phyloP scores from a whole-genome alignment of 495 filamentous ascomycete species.

The Durotheca rogersii region DNA sequence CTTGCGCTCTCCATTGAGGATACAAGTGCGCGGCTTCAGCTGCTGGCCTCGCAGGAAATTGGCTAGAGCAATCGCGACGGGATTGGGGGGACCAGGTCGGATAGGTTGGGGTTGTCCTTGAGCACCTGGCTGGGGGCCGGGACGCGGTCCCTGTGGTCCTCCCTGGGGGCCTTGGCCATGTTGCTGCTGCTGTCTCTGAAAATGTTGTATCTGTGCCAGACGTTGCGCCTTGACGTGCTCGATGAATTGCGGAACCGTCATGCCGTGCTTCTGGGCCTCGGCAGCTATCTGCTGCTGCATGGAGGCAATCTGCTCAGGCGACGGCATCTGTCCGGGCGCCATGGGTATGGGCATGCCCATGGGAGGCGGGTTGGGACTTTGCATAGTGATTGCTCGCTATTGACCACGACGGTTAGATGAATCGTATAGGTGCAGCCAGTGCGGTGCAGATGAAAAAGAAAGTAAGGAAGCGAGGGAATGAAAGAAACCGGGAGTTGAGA shows the following conservation, averaged over 20 bases:
- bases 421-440: too few species aligned
- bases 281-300: constrained; percentile 83
- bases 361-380: constrained; percentile 30
- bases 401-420: too few species aligned
- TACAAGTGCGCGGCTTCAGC: constrained; percentile 87
- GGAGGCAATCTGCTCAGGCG: constrained; percentile 76
- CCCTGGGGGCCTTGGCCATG: constrained; percentile 41
- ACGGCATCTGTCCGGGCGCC: constrained; percentile 59
- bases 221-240: constrained; percentile 66
- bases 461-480: not conserved
- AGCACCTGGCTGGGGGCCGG: constrained; percentile 40
- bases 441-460: too few species aligned
- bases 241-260: constrained; percentile 74
- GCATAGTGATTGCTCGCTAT: constrained; percentile 32
- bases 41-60: constrained; percentile 83
- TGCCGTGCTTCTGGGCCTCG: constrained; percentile 70
- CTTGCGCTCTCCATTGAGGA: constrained; percentile 93
- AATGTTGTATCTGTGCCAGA: constrained; percentile 62
- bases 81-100: constrained; percentile 74
- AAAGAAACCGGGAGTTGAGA: not conserved
- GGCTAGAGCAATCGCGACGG: constrained; percentile 84
- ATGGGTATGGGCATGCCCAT: constrained; percentile 43
- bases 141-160: constrained; percentile 35
- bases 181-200: constrained; percentile 62
- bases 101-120: constrained; percentile 59